These are phyloP conservation scores for Pseudomicrostroma phylloplanum DNA, from an alignment of 1,284 basidiomycete species.

Conservation along the genomic window DNA sequence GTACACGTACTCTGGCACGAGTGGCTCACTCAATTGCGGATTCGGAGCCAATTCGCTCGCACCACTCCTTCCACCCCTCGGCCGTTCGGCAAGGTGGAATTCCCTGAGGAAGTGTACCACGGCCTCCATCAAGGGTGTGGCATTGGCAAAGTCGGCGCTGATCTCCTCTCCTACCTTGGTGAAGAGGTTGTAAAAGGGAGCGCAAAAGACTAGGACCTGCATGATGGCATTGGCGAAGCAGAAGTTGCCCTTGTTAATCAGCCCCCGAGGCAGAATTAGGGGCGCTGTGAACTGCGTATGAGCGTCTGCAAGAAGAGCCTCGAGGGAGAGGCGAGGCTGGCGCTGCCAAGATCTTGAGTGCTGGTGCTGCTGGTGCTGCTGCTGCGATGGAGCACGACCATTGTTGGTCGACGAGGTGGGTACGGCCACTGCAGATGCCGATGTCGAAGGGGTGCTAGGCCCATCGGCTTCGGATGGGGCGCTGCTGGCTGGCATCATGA, in stretches of 20 bases:
- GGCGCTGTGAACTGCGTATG: constrained; percentile 44
- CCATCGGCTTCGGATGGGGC: neutral
- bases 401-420: neutral
- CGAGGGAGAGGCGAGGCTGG: constrained; percentile 16
- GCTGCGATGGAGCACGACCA: neutral
- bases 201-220: constrained; percentile 82
- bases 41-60: constrained; percentile 1
- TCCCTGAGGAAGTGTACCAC: constrained; percentile 74
- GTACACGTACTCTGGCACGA: constrained; percentile 83
- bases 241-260: constrained; percentile 93
- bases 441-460: neutral
- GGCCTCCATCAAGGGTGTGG: constrained; percentile 75
- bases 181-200: constrained; percentile 76
- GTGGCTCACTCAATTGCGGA: constrained; percentile 57
- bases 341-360: neutral
- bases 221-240: constrained; percentile 93
- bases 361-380: neutral
- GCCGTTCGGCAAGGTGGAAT: constrained; percentile 55
- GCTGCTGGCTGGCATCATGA: constrained; percentile 9
- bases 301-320: constrained; percentile 24
- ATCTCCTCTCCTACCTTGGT: constrained; percentile 61
- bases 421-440: neutral
- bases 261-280: constrained; percentile 66
- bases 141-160: constrained; percentile 55
- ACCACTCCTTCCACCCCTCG: constrained; percentile 10